Conservation (phyloP, 1,284 basidiomycete genomes). For the Ceratobasidium sp. region DNA sequence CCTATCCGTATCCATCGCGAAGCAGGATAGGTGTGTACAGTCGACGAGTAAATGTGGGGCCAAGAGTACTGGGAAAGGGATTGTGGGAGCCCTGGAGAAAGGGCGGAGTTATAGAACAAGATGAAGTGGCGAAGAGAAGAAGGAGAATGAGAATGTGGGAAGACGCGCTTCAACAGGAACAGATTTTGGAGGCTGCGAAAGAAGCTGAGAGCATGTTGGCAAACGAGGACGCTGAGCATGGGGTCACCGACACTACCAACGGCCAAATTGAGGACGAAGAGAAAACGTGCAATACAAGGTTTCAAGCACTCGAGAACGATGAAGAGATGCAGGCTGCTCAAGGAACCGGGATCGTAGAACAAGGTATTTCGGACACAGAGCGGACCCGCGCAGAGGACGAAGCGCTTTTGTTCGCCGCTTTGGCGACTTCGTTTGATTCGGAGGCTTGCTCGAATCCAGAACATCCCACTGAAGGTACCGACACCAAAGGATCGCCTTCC, state of each 20-base stretch:
- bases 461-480: background rate
- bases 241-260: background rate
- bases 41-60: conserved; percentile 14
- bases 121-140: background rate
- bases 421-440: background rate
- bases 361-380: background rate
- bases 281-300: background rate
- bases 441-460: background rate
- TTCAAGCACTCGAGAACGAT: background rate
- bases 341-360: background rate
- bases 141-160: conserved; percentile 18
- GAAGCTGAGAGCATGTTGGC: background rate
- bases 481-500: no score
- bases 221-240: background rate
- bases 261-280: background rate
- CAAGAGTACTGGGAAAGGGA: background rate
- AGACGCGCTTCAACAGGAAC: background rate
- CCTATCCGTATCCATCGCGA: background rate
- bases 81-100: conserved; percentile 31
- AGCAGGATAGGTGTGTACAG: conserved; percentile 8
- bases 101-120: background rate
- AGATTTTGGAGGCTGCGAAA: background rate
- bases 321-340: background rate
- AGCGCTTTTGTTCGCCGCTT: background rate
- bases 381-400: conserved; percentile 1